Evolutionary conservation across 192 early-diverging fungal species (phyloP).

Genomic region (Backusella macrospora): DNA sequence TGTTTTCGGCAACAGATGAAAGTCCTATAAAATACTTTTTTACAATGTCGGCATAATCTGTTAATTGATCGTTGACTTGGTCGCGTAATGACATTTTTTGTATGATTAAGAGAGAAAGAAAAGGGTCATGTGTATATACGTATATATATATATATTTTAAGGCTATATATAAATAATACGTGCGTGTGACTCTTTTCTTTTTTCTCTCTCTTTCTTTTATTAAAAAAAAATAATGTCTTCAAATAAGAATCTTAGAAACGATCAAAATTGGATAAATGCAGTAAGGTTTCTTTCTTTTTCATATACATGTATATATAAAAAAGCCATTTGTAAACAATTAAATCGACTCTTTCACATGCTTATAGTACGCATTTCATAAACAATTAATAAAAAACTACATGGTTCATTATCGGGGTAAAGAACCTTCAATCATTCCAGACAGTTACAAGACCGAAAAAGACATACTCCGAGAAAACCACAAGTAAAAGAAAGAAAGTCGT

Average conservation of each 20-base stretch:
- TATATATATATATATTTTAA: too few relatives aligned
- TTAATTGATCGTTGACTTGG: constrained; percentile 37
- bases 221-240: constrained; percentile 1
- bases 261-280: constrained; percentile 48
- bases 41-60: constrained; percentile 31
- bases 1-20: constrained; percentile 28
- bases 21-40: constrained; percentile 35
- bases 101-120: not conserved
- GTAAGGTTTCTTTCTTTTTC: constrained; percentile 32
- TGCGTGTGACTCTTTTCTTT: constrained; percentile 10
- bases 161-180: not conserved
- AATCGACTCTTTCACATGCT: not conserved
- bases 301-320: not conserved
- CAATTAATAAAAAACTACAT: constrained; percentile 62
- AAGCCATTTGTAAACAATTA: not conserved
- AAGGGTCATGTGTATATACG: not conserved
- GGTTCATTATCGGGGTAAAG: constrained; percentile 34
- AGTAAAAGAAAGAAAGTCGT: constrained; percentile 41
- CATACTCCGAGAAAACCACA: constrained; percentile 71
- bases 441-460: constrained; percentile 61
- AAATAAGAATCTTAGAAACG: constrained; percentile 42
- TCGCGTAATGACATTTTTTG: constrained; percentile 31
- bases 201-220: not conserved
- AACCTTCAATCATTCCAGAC: not conserved
- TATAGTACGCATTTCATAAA: constrained; percentile 59